Evolutionary conservation across 2,329 filamentous ascomycete species (phyloP), one percentile per base, ranked within the genome.

Genomic region (Rhynchosporium agropyri): DNA sequence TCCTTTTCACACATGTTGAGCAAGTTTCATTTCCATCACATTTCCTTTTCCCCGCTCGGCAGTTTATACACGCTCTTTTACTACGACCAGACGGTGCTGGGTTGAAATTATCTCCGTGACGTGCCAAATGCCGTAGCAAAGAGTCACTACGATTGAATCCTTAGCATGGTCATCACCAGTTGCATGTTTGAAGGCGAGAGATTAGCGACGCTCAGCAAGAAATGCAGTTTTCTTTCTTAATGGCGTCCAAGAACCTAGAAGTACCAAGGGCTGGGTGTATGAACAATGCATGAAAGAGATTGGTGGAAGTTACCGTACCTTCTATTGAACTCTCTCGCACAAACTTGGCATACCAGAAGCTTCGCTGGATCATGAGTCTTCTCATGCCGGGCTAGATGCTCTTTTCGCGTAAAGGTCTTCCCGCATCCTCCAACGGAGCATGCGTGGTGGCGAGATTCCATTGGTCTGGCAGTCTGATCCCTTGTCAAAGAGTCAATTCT

Each of bases 21-120:
- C 79, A 80, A 29, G 72, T 73, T 1, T 68, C 61, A 12, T 77
- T 76, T 1, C 79, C 79, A 62, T 78, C 75, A 56, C 79, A 80
- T 63, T 78, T 79, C 1, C 76, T 79, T 69, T 80, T 81, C 63
- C 76, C 79, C n/a, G 75, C 70, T 54, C 78, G 79, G 33, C 79
- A 81, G 6, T 76, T 72, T 65, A 79, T 74, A 55, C 79, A 81
- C 9, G 79, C 79, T 7, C 74, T 72, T 33, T 76, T 76, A 29
- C 74, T 74, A 51, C 78, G 73, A 1, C 67, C 64, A 0, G 69
- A 67, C 1, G 66, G 66, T 20, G 38, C 63, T 4, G 67, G 63
- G 29, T 65, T 71, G 62, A 67, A 72, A 7, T 58, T 54, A 48
- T 70, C 67, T 7, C 71, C 69, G 56, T 73, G 71, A 20, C 61